Evolutionary conservation across 305 asterid genomes (phyloP).

Genomic region (Fraxinus sp.): DNA sequence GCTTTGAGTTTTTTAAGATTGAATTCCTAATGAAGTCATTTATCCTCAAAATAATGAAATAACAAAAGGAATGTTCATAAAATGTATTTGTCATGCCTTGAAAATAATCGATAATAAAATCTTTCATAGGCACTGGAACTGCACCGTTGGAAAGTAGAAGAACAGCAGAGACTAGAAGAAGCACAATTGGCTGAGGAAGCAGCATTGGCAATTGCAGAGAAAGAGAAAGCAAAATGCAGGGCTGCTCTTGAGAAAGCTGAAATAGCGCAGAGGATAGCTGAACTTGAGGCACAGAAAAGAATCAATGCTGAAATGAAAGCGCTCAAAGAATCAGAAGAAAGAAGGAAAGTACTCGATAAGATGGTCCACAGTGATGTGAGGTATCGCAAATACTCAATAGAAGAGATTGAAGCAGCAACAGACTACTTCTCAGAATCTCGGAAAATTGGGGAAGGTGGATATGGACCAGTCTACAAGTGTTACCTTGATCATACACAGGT

Average conservation of each 20-base stretch:
- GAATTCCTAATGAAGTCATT: background rate
- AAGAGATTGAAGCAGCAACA: conserved; percentile 18
- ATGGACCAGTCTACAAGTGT: conserved; percentile 22
- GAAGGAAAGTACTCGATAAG: background rate
- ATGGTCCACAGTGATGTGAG: background rate
- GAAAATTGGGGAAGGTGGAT: conserved; percentile 21
- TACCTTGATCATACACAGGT: conserved; percentile 13
- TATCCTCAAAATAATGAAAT: background rate
- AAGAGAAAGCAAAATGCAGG: conserved; percentile 13
- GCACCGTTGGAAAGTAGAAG: conserved; percentile 15
- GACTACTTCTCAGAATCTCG: conserved; percentile 12
- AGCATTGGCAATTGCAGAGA: conserved; percentile 19
- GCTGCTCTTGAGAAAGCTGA: conserved; percentile 20
- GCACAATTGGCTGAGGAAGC: conserved; percentile 19
- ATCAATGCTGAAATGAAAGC: conserved; percentile 20
- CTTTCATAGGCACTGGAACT: conserved; percentile 14
- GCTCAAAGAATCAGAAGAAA: conserved; percentile 17
- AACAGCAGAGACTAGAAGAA: conserved; percentile 8
- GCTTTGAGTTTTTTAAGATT: background rate
- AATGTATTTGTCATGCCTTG: background rate
- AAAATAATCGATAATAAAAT: background rate
- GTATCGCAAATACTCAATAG: conserved; percentile 17
- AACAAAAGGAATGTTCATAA: conserved; percentile 2
- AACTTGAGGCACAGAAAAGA: conserved; percentile 18
- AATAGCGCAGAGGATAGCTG: conserved; percentile 15